Evolutionary conservation across 2,329 filamentous ascomycete species (phyloP).

Genomic region (Pseudogymnoascus sp.): DNA sequence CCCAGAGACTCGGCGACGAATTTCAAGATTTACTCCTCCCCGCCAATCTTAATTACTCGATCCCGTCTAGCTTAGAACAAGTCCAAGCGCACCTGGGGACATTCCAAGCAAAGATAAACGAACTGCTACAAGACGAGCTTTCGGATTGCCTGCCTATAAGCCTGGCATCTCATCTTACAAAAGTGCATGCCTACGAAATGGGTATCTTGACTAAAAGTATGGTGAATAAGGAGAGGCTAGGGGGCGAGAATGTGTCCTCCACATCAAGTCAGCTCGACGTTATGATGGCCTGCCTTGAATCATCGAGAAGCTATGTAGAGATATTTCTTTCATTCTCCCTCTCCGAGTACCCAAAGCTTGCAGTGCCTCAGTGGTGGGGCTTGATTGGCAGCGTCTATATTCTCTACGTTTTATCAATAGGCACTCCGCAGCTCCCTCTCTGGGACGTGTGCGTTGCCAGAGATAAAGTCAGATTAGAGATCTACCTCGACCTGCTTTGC

Average conservation of each 20-base stretch:
- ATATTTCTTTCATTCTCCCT: not conserved
- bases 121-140: too few species aligned
- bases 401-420: not conserved
- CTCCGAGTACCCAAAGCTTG: not conserved
- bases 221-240: not conserved
- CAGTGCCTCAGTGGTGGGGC: not conserved
- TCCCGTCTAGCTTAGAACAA: not conserved
- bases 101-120: not conserved
- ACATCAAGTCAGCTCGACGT: not conserved
- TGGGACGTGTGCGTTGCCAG: not conserved
- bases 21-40: not conserved
- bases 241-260: not conserved
- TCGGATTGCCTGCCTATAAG: not conserved
- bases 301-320: not conserved
- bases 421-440: not conserved
- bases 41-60: not conserved
- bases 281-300: not conserved
- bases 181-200: not conserved
- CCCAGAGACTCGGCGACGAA: conserved; percentile 19
- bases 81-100: not conserved
- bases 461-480: not conserved
- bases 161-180: not conserved
- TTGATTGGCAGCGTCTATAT: not conserved
- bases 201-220: not conserved
- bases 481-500: not conserved